A percentile compares a stretch with the other conserved stretches of the same genome.
Conservation (phyloP, 2,329 filamentous ascomycete species). For the Aureobasidium leucospermi region DNA sequence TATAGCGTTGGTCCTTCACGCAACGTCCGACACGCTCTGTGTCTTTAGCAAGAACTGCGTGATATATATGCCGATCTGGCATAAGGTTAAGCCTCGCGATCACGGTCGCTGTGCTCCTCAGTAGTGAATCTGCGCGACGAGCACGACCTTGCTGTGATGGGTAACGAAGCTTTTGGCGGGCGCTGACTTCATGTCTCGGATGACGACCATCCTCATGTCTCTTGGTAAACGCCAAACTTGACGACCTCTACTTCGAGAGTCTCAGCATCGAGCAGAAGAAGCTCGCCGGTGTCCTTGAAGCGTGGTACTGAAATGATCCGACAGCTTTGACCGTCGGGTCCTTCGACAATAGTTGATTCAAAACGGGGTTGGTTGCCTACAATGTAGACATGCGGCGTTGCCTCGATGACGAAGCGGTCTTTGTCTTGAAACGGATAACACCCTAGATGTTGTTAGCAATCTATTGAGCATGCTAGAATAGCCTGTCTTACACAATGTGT, state of each 20-base stretch:
- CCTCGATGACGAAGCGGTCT: constrained; percentile 80
- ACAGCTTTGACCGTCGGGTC: constrained; percentile 55
- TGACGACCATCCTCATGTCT: not conserved
- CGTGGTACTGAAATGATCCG: constrained; percentile 76
- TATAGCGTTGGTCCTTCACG: too few species aligned
- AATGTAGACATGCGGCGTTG: constrained; percentile 87
- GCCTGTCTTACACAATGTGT: constrained; percentile 74
- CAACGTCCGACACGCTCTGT: too few species aligned
- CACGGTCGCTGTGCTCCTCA: too few species aligned
- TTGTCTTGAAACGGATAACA: constrained; percentile 93
- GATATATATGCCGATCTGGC: too few species aligned
- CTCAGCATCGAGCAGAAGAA: constrained; percentile 80
- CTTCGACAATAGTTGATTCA: constrained; percentile 52
- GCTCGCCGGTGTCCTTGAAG: constrained; percentile 68
- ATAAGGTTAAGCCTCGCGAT: too few species aligned
- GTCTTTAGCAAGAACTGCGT: too few species aligned
- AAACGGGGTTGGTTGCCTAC: constrained; percentile 54
- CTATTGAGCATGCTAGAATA: not conserved
- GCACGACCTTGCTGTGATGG: too few species aligned
- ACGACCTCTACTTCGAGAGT: constrained; percentile 71
- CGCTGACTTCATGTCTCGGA: too few species aligned
- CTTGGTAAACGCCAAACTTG: constrained; percentile 41
- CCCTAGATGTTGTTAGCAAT: constrained; percentile 46
- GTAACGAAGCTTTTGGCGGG: too few species aligned
- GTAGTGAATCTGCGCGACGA: too few species aligned